phyloP scores from a whole-genome alignment of 805 yeast genomes.

The Ogataea glucozyma region DNA sequence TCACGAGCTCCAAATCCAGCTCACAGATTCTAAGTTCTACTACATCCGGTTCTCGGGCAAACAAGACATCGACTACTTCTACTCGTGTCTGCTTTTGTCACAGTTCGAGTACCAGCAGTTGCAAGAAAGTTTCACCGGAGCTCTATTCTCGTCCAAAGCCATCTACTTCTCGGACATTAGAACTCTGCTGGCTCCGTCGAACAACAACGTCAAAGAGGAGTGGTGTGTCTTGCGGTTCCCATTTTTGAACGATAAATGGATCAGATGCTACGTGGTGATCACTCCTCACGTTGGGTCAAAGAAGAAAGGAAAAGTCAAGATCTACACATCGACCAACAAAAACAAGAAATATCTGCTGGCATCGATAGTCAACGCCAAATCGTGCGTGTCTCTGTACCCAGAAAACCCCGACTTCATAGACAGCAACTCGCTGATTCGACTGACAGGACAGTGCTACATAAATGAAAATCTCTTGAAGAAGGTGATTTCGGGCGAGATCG shows the following conservation, averaged over 20 bases:
- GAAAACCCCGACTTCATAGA: constrained; percentile 58
- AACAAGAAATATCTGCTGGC: constrained; percentile 53
- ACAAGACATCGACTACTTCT: constrained; percentile 32
- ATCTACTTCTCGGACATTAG: constrained; percentile 57
- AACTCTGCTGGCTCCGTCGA: constrained; percentile 53
- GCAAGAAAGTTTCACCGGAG: constrained; percentile 67
- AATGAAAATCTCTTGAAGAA: constrained; percentile 37
- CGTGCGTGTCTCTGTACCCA: constrained; percentile 59
- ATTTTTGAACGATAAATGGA: constrained; percentile 58
- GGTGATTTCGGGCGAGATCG: constrained; percentile 26
- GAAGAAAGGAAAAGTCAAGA: constrained; percentile 51
- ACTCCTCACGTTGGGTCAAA: constrained; percentile 45
- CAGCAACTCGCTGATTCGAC: constrained; percentile 53
- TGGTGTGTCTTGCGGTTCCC: constrained; percentile 67
- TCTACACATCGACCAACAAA: constrained; percentile 51
- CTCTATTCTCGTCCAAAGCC: constrained; percentile 58
- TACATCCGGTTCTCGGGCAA: constrained; percentile 27
- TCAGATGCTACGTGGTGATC: constrained; percentile 52
- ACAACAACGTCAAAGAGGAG: constrained; percentile 49
- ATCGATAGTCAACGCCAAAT: constrained; percentile 44
- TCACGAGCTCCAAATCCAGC: constrained; percentile 23
- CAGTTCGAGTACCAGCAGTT: constrained; percentile 57
- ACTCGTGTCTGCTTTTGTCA: constrained; percentile 52
- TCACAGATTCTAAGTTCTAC: constrained; percentile 30
- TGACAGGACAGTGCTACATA: constrained; percentile 54